Conservation (phyloP, 2,329 filamentous ascomycete genomes). For the Neopestalotiopsis rosae region DNA sequence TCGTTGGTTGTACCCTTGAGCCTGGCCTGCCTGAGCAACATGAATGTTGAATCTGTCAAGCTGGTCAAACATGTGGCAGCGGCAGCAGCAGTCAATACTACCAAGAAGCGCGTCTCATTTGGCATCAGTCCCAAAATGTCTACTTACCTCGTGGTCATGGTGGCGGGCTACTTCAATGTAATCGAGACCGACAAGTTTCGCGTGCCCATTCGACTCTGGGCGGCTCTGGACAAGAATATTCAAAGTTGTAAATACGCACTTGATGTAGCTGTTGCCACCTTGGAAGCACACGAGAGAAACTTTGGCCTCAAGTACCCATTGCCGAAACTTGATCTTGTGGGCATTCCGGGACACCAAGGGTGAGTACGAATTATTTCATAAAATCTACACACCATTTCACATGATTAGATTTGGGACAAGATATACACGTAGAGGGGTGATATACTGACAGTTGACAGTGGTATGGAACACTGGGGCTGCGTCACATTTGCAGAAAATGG, state of each 20-base stretch:
- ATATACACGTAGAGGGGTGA: background rate
- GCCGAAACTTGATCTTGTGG: conserved; percentile 79
- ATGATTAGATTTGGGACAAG: background rate
- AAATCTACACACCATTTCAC: conserved; percentile 27
- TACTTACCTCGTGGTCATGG: conserved; percentile 15
- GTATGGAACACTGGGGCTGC: conserved; percentile 79
- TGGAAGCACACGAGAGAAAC: conserved; percentile 73
- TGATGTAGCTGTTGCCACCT: conserved; percentile 68
- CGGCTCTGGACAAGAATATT: conserved; percentile 54
- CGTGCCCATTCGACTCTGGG: conserved; percentile 70
- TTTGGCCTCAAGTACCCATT: conserved; percentile 72
- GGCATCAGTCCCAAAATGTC: conserved; percentile 59
- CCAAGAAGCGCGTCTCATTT: conserved; percentile 70
- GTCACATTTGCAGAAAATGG: conserved; percentile 73
- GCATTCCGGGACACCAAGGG: conserved; percentile 57
- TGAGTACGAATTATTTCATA: conserved; percentile 47
- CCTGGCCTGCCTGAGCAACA: conserved; percentile 73
- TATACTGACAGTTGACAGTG: conserved; percentile 53
- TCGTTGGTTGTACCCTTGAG: conserved; percentile 69
- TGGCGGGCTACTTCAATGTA: conserved; percentile 63
- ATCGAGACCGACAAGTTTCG: conserved; percentile 61
- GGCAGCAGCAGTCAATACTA: background rate
- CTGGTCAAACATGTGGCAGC: background rate
- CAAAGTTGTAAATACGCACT: conserved; percentile 71
- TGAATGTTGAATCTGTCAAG: conserved; percentile 41